Evolutionary conservation across 352 stramenopile species (phyloP).

Genomic region (Globisporangium cylindrosporum): DNA sequence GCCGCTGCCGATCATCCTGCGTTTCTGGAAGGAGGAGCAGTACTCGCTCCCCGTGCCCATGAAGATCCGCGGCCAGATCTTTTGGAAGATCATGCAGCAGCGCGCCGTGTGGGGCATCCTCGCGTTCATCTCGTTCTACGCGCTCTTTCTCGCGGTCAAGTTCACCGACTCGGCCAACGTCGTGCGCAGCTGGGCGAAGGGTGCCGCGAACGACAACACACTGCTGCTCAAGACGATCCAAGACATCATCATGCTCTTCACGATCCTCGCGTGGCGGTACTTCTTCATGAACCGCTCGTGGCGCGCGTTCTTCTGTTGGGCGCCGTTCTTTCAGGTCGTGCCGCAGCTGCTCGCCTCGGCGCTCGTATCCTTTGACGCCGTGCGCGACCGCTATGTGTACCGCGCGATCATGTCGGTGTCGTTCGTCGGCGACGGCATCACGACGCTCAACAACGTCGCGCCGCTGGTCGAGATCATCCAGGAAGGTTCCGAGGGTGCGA

Average conservation of each 20-base stretch:
- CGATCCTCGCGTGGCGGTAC: slow-evolving; percentile 11
- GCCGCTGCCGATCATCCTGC: slow-evolving; percentile 32
- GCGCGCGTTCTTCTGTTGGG: slow-evolving; percentile 15
- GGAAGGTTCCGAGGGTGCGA: slow-evolving; percentile 26
- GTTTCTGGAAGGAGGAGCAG: slow-evolving; percentile 41
- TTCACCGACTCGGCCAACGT: slow-evolving; percentile 28
- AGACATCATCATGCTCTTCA: slow-evolving; percentile 14
- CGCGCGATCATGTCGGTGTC: slow-evolving; percentile 14
- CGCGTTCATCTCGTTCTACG: slow-evolving; percentile 40
- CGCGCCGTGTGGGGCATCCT: slow-evolving; percentile 49
- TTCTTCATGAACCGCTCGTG: slow-evolving; percentile 14
- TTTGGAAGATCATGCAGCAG: slow-evolving; percentile 57
- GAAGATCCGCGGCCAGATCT: slow-evolving; percentile 34
- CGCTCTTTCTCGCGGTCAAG: slow-evolving; percentile 34
- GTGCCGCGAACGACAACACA: slow-evolving; percentile 14
- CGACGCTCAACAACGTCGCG: slow-evolving; percentile 14
- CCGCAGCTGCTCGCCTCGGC: slow-evolving; percentile 10
- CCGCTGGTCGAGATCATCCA: slow-evolving; percentile 22
- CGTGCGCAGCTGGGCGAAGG: slow-evolving; percentile 26
- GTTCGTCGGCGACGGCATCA: slow-evolving; percentile 14
- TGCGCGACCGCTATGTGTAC: slow-evolving; percentile 15
- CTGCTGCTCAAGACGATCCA: slow-evolving; percentile 16
- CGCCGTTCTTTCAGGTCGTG: slow-evolving; percentile 11
- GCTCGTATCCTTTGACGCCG: slow-evolving; percentile 9
- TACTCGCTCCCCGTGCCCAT: slow-evolving; percentile 41